phyloP scores from a whole-genome alignment of 176 grass and related monocot genomes.

The Elymus sibiricus region DNA sequence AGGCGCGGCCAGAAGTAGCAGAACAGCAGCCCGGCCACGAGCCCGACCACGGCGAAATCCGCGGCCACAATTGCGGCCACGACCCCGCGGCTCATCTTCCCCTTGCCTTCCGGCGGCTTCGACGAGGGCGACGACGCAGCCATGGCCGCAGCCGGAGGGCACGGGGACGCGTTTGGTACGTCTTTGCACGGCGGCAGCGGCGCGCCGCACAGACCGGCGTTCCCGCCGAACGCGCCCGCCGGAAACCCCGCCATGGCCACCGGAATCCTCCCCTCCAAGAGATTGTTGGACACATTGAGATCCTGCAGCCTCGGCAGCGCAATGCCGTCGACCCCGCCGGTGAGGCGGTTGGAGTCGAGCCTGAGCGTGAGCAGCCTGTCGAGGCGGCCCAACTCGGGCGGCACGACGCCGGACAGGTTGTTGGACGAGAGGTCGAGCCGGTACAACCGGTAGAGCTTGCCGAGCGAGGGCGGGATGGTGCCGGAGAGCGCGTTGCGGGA shows the following conservation, averaged over 20 bases:
- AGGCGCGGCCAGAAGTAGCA: slow-evolving; percentile 98
- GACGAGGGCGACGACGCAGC: slow-evolving; percentile 47
- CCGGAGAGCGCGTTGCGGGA: slow-evolving; percentile 67
- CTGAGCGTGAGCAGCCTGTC: slow-evolving; percentile 67
- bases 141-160: slow-evolving; percentile 44
- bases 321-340: slow-evolving; percentile 47
- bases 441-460: slow-evolving; percentile 52
- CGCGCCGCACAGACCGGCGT: slow-evolving; percentile 51
- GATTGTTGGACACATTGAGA: slow-evolving; percentile 72
- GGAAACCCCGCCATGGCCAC: slow-evolving; percentile 49
- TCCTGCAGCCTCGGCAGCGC: slow-evolving; percentile 63
- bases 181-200: slow-evolving; percentile 60
- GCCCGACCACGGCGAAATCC: slow-evolving; percentile 76
- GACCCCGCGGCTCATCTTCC: slow-evolving; percentile 62
- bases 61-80: slow-evolving; percentile 73
- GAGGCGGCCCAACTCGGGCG: slow-evolving; percentile 47
- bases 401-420: slow-evolving; percentile 61
- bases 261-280: slow-evolving; percentile 56
- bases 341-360: slow-evolving; percentile 72
- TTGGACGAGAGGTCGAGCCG: slow-evolving; percentile 81
- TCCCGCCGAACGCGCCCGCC: slow-evolving; percentile 37
- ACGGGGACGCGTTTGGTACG: slow-evolving; percentile 20
- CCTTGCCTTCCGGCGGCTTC: slow-evolving; percentile 22
- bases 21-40: slow-evolving; percentile 77
- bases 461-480: slow-evolving; percentile 49